These are phyloP conservation scores for Waitea zeae DNA, from an alignment of 1,284 basidiomycete species.

Conservation along the genomic window DNA sequence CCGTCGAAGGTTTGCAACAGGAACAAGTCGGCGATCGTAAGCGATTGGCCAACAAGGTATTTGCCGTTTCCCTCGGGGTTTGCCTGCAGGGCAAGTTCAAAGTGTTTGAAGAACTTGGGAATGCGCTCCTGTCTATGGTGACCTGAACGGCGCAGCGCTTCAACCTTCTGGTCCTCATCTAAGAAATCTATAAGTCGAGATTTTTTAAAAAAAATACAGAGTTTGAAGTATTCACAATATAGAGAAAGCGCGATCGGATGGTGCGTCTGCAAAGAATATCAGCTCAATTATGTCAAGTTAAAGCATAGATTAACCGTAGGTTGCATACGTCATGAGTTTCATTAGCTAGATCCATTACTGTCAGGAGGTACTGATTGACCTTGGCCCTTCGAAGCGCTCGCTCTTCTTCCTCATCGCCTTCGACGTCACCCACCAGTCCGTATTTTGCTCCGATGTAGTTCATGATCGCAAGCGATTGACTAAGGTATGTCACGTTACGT, in stretches of 20 bases:
- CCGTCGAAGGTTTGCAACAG: slow-evolving; percentile 25
- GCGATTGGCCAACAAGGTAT: slow-evolving; percentile 20
- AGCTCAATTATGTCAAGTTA: slow-evolving; percentile 22
- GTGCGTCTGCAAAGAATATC: slow-evolving; percentile 21
- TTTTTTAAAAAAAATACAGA: slow-evolving; percentile 6
- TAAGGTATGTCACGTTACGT: slow-evolving; percentile 12
- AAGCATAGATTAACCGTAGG: slow-evolving; percentile 19
- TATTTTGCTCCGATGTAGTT: slow-evolving; percentile 22
- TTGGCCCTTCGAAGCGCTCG: slow-evolving; percentile 12
- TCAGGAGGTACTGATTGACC: slow-evolving; percentile 24
- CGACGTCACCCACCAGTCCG: slow-evolving; percentile 14
- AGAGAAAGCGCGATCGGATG: slow-evolving; percentile 17
- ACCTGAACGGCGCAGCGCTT: slow-evolving; percentile 13
- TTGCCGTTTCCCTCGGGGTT: slow-evolving; percentile 15
- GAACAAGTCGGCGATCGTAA: slow-evolving; percentile 29
- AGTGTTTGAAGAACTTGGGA: slow-evolving; percentile 27
- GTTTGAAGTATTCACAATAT: slow-evolving; percentile 12
- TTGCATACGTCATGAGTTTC: slow-evolving; percentile 14
- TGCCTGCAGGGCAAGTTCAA: slow-evolving; percentile 17
- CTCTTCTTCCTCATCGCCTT: slow-evolving; percentile 10
- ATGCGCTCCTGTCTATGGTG: slow-evolving; percentile 23
- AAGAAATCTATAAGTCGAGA: slow-evolving; percentile 3
- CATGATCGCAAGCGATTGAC: slow-evolving; percentile 24
- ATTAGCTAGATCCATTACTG: slow-evolving; percentile 22
- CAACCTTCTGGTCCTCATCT: slow-evolving; percentile 28